Evolutionary conservation across 1,284 basidiomycete species (phyloP), one percentile per base, ranked within the genome.

Genomic region (Sanghuangporus weigelae): DNA sequence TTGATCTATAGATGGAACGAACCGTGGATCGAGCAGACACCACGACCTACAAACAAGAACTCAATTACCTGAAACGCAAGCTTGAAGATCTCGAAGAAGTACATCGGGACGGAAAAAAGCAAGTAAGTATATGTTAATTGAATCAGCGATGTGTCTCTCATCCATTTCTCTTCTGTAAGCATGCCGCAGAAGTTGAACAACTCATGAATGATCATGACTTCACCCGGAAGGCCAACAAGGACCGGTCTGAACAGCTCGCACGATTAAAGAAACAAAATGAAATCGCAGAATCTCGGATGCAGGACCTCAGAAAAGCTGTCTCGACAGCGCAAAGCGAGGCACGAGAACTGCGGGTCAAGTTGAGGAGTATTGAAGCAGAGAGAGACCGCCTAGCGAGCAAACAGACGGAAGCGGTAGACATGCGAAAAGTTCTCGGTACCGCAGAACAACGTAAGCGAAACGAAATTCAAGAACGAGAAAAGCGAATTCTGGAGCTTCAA

Each of bases 71-170:
- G 8, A 83, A 89, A 71, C 80, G 79, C 67, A 87, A 86, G 68
- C 78, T 91, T 0, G 86, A 89, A 44, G 84, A 89, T 16, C 72
- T 91, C 12, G 87, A 91, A 73, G 74, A 75, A 62, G 71, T 87
- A 26, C 87, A 90, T 68, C 73, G 78, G 36, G 86, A 90, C 10
- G 83, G 80, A 65, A 91, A 89, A 80, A 85, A 80, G 76, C 65
- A 76, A 49, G 90, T 90, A 70, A 69, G 85, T 50, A 11, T 19
- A 21, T 31, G 57, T 63, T 60, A 21, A 62, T 50, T 21, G 36
- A 26, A 26, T 53, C 57, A 8, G 26, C 44, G 10, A 38, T 57
- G 19, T 31, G 3, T 31, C 50, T 40, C 21, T 7, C n/a, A 49
- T 51, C 49, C 57, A 61, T 36, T 63, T 55, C 40, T 57, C 62